These are phyloP conservation scores for Uncinocarpus reesii DNA, from an alignment of 2,329 filamentous ascomycete genomes.

Conservation along the genomic window DNA sequence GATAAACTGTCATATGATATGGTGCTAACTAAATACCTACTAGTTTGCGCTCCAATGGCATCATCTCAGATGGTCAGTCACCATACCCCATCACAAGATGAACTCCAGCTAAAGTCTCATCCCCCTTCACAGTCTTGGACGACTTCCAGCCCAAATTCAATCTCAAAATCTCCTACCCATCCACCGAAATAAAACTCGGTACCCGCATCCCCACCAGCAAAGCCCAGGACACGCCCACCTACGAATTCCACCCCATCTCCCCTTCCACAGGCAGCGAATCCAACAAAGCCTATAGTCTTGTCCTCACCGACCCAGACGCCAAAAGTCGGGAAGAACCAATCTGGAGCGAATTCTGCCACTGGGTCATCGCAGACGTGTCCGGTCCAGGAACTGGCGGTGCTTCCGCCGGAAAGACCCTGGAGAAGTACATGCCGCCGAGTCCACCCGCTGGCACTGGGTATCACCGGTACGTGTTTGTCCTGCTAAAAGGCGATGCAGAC, in stretches of 20 bases:
- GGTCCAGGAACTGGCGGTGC: not conserved
- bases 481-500: constrained; percentile 36
- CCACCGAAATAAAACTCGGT: constrained; percentile 40
- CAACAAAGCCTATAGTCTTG: constrained; percentile 37
- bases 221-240: constrained; percentile 34
- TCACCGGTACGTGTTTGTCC: constrained; percentile 49
- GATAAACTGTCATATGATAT: not conserved
- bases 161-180: constrained; percentile 41
- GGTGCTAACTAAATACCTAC: not conserved
- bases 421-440: constrained; percentile 43
- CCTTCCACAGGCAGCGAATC: constrained; percentile 17
- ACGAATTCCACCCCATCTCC: constrained; percentile 31
- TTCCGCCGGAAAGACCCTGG: constrained; percentile 3
- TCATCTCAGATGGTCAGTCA: constrained; percentile 15
- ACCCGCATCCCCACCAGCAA: constrained; percentile 43
- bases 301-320: constrained; percentile 51
- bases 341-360: constrained; percentile 51
- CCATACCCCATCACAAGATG: not conserved
- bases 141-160: constrained; percentile 48
- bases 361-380: constrained; percentile 30
- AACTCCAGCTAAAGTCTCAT: not conserved
- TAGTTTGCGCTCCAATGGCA: constrained; percentile 9
- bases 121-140: constrained; percentile 42
- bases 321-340: constrained; percentile 44
- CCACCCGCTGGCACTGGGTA: constrained; percentile 48